A percentile compares a stretch with the other conserved stretches of the same genome.
These are phyloP conservation scores for Monosporascus cannonballus DNA, from an alignment of 2,329 filamentous ascomycete species.

Conservation along the genomic window DNA sequence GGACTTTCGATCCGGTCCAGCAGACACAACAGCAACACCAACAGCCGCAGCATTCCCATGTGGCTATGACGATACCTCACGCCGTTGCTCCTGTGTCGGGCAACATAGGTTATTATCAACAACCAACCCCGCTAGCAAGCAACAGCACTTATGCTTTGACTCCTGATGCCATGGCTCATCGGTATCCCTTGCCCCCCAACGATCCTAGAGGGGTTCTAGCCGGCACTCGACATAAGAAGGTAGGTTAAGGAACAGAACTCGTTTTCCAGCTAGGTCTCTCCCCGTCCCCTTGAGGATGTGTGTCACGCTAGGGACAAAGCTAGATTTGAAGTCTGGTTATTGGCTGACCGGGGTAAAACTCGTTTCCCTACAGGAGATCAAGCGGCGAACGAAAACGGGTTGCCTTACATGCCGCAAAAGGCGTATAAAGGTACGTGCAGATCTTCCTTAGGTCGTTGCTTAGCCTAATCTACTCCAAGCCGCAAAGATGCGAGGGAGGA, in stretches of 20 bases:
- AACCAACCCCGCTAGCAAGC: constrained; percentile 28
- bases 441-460: no score
- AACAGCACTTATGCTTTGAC: constrained; percentile 37
- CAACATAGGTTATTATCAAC: constrained; percentile 38
- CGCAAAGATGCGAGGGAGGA: no score
- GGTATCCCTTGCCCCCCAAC: constrained; percentile 41
- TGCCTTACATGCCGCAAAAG: constrained; percentile 57
- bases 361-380: constrained; percentile 46
- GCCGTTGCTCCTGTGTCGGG: constrained; percentile 31
- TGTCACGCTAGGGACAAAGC: constrained; percentile 1
- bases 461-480: no score
- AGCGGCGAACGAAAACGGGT: constrained; percentile 57
- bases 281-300: not conserved
- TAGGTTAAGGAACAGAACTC: constrained; percentile 20
- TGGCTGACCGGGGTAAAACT: constrained; percentile 19
- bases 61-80: constrained; percentile 31
- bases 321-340: constrained; percentile 1
- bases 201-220: constrained; percentile 42
- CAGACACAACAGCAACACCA: constrained; percentile 18
- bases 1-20: constrained; percentile 33
- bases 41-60: constrained; percentile 23
- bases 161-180: constrained; percentile 34
- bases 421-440: constrained; percentile 50
- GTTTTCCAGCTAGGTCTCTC: constrained; percentile 1
- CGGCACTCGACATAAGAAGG: constrained; percentile 51